Evolutionary conservation across 2,329 filamentous ascomycete genomes (phyloP), one percentile per base, ranked within the genome.

Genomic region (Exophiala bonariae): DNA sequence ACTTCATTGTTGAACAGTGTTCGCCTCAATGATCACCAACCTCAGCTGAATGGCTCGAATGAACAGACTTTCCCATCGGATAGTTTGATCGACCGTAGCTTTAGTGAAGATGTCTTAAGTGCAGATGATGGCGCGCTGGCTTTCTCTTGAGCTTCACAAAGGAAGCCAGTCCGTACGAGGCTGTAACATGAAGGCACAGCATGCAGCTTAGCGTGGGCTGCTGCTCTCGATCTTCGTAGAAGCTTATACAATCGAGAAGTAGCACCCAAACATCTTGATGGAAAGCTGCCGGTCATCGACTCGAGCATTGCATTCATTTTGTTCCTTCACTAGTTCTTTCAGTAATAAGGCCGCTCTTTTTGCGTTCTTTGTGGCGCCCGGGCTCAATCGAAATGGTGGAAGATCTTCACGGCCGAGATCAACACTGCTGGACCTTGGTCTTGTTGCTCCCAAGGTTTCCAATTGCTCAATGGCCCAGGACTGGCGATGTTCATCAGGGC

Each of bases 211-310:
- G n/a, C n/a, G n/a, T n/a, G n/a, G n/a, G n/a, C n/a, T n/a, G n/a
- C n/a, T n/a, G n/a, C n/a, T n/a, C n/a, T n/a, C n/a, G n/a, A n/a
- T n/a, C n/a, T n/a, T n/a, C n/a, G n/a, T n/a, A n/a, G n/a, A n/a
- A n/a, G n/a, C n/a, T 26, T 36, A 36, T 11, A 36, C 16, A 10
- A 36, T 10, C 16, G 33, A 36, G 19, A 36, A 36, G 33, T 36
- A 36, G 33, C 33, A 36, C 11, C 33, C 33, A 36, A 36, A 36
- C 33, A 36, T n/a, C 19, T 36, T 16, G 11, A 36, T 17, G 11
- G 33, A 36, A 4, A 36, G 33, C 3, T 17, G 11, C 9, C 33
- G 13, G 16, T 36, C 33, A 16, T 36, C 33, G 17, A 36, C 33
- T 8, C 33, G 33, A 17, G 19, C 33, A 10, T 36, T 36, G 16